Conservation (phyloP, 2,329 filamentous ascomycete genomes). For the Pseudopithomyces chartarum region DNA sequence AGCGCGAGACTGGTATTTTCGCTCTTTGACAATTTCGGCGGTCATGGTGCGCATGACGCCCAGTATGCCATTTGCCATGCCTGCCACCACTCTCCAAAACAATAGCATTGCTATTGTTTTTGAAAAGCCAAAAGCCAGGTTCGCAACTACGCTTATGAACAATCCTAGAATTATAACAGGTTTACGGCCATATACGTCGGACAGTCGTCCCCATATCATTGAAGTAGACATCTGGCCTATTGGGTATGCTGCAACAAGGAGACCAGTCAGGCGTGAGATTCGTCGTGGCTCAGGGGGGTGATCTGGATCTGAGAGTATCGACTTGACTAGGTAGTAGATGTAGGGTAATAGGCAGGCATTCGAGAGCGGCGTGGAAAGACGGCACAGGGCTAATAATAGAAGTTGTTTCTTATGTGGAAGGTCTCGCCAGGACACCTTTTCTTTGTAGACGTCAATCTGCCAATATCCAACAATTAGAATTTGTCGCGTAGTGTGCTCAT, state of each 20-base stretch:
- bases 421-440: conserved; percentile 68
- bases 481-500: neutral
- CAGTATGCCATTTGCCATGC: conserved; percentile 71
- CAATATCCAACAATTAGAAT: neutral
- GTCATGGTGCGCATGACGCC: conserved; percentile 77
- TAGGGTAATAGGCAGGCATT: conserved; percentile 69
- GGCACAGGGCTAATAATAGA: conserved; percentile 74
- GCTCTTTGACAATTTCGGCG: conserved; percentile 70
- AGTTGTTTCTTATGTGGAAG: conserved; percentile 78
- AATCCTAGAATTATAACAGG: conserved; percentile 76
- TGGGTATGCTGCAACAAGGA: conserved; percentile 78
- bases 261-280: conserved; percentile 75
- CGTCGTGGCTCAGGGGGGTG: conserved; percentile 61
- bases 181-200: conserved; percentile 72
- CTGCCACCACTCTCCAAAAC: conserved; percentile 68
- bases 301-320: conserved; percentile 56
- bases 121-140: conserved; percentile 70
- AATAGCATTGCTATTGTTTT: conserved; percentile 65
- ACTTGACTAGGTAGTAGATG: conserved; percentile 83
- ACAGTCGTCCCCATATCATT: conserved; percentile 76
- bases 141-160: conserved; percentile 67
- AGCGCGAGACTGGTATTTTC: conserved; percentile 60
- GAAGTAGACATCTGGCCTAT: conserved; percentile 80
- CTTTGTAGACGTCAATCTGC: conserved; percentile 26
- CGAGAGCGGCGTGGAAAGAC: conserved; percentile 78